Evolutionary conservation across 106 monocot species (phyloP), one percentile per base, ranked within the genome.

Genomic region (Acanthochlamys bracteata): DNA sequence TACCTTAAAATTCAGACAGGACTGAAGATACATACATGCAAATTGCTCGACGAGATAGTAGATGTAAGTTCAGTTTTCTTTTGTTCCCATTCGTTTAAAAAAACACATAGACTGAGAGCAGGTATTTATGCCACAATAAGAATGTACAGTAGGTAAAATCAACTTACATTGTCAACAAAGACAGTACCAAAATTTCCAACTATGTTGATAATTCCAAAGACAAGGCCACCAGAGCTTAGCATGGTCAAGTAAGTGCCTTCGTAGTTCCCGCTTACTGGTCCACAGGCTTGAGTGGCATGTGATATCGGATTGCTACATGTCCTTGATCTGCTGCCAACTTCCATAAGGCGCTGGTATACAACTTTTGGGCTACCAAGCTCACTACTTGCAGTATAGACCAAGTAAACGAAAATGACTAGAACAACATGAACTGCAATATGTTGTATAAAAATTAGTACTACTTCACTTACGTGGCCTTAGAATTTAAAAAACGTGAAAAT

Each of bases 181-280:
- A 96, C 96, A 0, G 96, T 96, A 7, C 96, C 96, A 67, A 96
- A 96, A 74, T 96, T 96, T 56, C 96, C 96, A 25, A 96, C 83
- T 51, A 96, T 96, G 73, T 96, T 91, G 78, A 96, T 96, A 42
- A 96, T 91, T 42, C 96, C 96, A 71, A 96, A 96, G 62, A 91
- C 85, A 40, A 96, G 76, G 59, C 91, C 91, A 17, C 91, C 90
- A 0, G 96, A 91, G 60, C 96, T 96, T 68, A 96, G 69, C 96
- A 96, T 96, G 53, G 96, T 96, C 58, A 88, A 65, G 69, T 96
- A 91, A 20, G 96, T 78, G 17, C 96, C 96, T 63, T 85, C 76
- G 43, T 80, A 88, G 74, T 96, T 96, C n/a, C 96, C 96, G 65
- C 70, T 77, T 15, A 96, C 83, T 41, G 90, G 88, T 15, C 96